A percentile compares a stretch with the other conserved stretches of the same genome.
These are phyloP conservation scores for Suillus bovinus DNA, from an alignment of 768 basidiomycete species.

Conservation along the genomic window DNA sequence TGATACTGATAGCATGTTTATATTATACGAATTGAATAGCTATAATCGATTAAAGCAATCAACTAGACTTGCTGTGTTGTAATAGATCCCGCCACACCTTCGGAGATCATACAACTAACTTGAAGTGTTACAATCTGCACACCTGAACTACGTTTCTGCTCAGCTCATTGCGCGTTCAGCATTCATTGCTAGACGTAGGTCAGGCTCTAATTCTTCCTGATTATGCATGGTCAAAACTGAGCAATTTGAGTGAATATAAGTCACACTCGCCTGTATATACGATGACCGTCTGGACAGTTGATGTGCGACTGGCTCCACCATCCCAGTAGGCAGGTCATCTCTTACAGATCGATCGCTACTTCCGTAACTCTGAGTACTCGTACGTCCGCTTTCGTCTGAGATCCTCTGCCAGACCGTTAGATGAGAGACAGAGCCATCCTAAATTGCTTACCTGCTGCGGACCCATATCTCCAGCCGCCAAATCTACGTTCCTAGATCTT, in stretches of 20 bases:
- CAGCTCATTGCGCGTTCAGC: background rate
- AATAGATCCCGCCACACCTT: background rate
- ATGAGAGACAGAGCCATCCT: background rate
- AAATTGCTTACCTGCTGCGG: constrained; percentile 16
- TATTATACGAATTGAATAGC: background rate
- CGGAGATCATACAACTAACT: background rate
- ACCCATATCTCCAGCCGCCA: constrained; percentile 10
- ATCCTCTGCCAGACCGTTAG: constrained; percentile 13
- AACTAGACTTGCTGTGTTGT: background rate
- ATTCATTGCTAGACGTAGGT: background rate
- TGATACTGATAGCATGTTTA: background rate
- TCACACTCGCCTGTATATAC: constrained; percentile 1
- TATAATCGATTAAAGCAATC: background rate
- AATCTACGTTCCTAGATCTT: background rate
- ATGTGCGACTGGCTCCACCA: background rate
- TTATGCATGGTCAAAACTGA: background rate
- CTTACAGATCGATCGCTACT: constrained; percentile 4
- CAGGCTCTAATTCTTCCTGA: background rate
- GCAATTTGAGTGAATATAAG: background rate
- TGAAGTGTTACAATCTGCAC: background rate
- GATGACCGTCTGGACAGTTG: background rate
- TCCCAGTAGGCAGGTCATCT: background rate
- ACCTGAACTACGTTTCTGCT: background rate
- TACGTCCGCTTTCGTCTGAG: constrained; percentile 10
- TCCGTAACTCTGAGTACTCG: constrained; percentile 18